These are phyloP conservation scores for Phytophthora crassamura DNA, from an alignment of 352 stramenopile species.

Conservation along the genomic window DNA sequence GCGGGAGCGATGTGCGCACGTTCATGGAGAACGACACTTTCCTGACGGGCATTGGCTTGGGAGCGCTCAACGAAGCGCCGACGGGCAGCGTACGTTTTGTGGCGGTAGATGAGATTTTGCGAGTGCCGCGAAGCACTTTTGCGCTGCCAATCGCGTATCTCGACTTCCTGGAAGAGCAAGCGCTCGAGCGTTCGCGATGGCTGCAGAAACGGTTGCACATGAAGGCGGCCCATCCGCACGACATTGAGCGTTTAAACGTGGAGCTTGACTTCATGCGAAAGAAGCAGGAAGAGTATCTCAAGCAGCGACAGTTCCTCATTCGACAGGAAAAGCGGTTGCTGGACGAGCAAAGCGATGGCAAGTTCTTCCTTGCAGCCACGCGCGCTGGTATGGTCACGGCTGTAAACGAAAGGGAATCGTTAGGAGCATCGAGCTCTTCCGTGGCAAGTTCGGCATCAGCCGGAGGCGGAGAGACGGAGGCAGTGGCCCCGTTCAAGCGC, in stretches of 20 bases:
- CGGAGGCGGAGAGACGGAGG: conserved; percentile 29
- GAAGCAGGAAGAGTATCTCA: conserved; percentile 79
- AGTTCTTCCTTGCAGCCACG: conserved; percentile 49
- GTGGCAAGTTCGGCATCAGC: conserved; percentile 21
- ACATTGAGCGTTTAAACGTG: conserved; percentile 42
- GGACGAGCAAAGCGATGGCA: conserved; percentile 55
- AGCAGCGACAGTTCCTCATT: conserved; percentile 80
- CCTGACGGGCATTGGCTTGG: conserved; percentile 42
- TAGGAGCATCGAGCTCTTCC: conserved; percentile 20
- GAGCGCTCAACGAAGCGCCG: conserved; percentile 36
- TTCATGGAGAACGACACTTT: conserved; percentile 78
- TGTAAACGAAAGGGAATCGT: conserved; percentile 27
- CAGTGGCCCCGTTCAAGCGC: conserved; percentile 78
- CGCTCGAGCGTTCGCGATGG: conserved; percentile 56
- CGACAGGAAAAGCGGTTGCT: conserved; percentile 72
- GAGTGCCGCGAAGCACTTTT: conserved; percentile 77
- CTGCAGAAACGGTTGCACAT: conserved; percentile 57
- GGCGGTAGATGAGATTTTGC: conserved; percentile 81
- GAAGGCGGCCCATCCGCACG: conserved; percentile 19
- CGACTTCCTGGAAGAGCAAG: conserved; percentile 75
- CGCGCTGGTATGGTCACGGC: conserved; percentile 26
- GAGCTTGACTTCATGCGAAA: conserved; percentile 72
- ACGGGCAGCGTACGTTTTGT: conserved; percentile 53
- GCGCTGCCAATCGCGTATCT: conserved; percentile 75
- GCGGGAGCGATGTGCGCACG: conserved; percentile 44